These are phyloP conservation scores for Circinella umbellata DNA, from an alignment of 371 early-diverging fungal genomes.

Conservation along the genomic window DNA sequence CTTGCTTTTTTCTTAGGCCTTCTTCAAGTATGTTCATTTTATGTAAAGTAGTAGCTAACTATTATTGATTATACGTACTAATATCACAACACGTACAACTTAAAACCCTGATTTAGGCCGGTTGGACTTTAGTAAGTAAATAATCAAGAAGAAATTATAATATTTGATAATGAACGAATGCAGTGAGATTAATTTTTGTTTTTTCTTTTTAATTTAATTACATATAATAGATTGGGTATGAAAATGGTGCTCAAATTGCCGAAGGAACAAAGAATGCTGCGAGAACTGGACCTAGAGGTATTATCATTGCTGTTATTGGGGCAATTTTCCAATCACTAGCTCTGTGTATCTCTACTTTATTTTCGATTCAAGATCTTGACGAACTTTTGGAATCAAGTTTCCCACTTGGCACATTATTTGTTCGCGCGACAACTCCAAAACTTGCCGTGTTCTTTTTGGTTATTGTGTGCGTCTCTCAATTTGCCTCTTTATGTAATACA, in stretches of 20 bases:
- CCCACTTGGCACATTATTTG: conserved; percentile 26
- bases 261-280: conserved; percentile 49
- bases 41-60: background rate
- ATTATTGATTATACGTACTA: background rate
- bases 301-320: conserved; percentile 37
- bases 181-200: too few species aligned
- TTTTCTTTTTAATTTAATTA: background rate
- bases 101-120: conserved; percentile 10
- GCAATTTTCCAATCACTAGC: conserved; percentile 40
- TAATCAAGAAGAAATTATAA: background rate
- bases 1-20: conserved; percentile 43
- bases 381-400: conserved; percentile 20
- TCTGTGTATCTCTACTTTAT: conserved; percentile 37
- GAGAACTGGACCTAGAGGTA: conserved; percentile 42
- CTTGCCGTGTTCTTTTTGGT: conserved; percentile 29
- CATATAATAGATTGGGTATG: conserved; percentile 36
- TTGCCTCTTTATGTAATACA: conserved; percentile 29
- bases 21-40: conserved; percentile 20
- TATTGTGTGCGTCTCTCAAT: conserved; percentile 26
- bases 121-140: conserved; percentile 34
- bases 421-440: conserved; percentile 17
- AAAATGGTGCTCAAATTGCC: conserved; percentile 43
- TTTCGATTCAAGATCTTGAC: conserved; percentile 48
- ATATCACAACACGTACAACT: too few species aligned
- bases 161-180: too few species aligned